Evolutionary conservation across 345 rosid genomes (phyloP), one percentile per base, ranked within the genome.

Genomic region (Camelina neglecta): DNA sequence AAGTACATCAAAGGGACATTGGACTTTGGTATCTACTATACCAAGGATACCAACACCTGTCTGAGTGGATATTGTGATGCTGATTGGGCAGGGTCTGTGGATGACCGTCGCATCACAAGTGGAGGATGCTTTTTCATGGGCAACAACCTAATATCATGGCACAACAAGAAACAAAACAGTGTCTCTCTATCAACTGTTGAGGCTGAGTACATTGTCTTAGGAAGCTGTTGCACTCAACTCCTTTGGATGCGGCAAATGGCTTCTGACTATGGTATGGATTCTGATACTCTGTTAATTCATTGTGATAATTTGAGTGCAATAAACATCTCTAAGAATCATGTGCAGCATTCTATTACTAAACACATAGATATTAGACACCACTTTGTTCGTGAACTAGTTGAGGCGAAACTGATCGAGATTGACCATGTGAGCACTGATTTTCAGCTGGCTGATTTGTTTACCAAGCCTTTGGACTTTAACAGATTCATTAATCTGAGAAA

Each of bases 401-500:
- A 75, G 7, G 83, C 21, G 61, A 78, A 69, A 39, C 79, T 79
- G 39, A 49, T 62, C 23, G 4, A 4, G 2, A 3, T 23, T 1
- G 11, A 53, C 0, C 1, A 24, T 24, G 26, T 24, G 26, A 24
- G 26, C 26, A 24, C 26, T 2, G 26, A 24, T 24, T 24, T 24
- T 24, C 26, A 24, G 26, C 26, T 24, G 26, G 26, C 26, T 24
- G 26, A 24, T 24, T 24, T 24, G 26, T 24, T 24, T 24, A 24
- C 26, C 2, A 24, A 24, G 26, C 26, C 26, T 2, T 24, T 24
- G 26, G 26, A 24, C 26, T 24, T 24, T 3, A 24, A 24, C 26
- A 2, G 26, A 24, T 24, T 24, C 3, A 2, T 2, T 1, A 24
- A 24, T 24, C 26, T 24, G 26, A 24, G 26, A 3, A 24, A 24